A percentile compares a stretch with the other conserved stretches of the same genome.
phyloP scores from a whole-genome alignment of 495 filamentous ascomycete genomes.

The Hyaloscypha variabilis region DNA sequence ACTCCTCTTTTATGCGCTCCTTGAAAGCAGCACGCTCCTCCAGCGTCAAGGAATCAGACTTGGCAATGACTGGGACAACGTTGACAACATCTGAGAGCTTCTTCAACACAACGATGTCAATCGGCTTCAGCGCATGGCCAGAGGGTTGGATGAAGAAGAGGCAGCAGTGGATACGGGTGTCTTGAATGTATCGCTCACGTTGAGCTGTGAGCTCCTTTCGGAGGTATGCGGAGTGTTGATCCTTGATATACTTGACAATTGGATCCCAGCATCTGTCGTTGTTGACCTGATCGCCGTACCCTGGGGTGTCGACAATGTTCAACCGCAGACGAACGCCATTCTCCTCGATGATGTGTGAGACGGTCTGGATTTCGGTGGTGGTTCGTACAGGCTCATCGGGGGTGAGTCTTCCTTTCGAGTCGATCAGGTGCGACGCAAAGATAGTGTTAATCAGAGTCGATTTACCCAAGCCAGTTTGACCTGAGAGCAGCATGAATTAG shows the following conservation, averaged over 20 bases:
- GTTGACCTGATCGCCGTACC: slow-evolving; percentile 98
- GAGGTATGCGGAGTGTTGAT: slow-evolving; percentile 99
- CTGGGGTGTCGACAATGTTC: slow-evolving; percentile 97
- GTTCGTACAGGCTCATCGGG: slow-evolving; percentile 91
- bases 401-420: slow-evolving; percentile 91
- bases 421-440: slow-evolving; percentile 99
- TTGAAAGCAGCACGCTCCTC: slow-evolving; percentile 97
- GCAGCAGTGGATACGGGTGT: slow-evolving; percentile 99
- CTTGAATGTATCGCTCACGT: slow-evolving; percentile 98
- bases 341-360: slow-evolving; percentile 98
- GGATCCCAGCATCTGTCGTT: slow-evolving; percentile 99
- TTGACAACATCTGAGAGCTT: slow-evolving; percentile 99
- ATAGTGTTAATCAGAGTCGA: slow-evolving; percentile 99
- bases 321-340: slow-evolving; percentile 96
- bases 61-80: slow-evolving; percentile 98
- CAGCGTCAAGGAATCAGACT: slow-evolving; percentile 93
- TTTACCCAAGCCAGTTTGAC: slow-evolving; percentile 98
- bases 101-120: slow-evolving; percentile 98
- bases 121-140: slow-evolving; percentile 96
- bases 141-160: slow-evolving; percentile 99
- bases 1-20: slow-evolving; percentile 99
- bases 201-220: slow-evolving; percentile 99
- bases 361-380: slow-evolving; percentile 97
- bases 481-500: slow-evolving; percentile 52
- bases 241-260: slow-evolving; percentile 99